Conservation (phyloP, 83 land plant genomes). For the Diphasiastrum complanatum region DNA sequence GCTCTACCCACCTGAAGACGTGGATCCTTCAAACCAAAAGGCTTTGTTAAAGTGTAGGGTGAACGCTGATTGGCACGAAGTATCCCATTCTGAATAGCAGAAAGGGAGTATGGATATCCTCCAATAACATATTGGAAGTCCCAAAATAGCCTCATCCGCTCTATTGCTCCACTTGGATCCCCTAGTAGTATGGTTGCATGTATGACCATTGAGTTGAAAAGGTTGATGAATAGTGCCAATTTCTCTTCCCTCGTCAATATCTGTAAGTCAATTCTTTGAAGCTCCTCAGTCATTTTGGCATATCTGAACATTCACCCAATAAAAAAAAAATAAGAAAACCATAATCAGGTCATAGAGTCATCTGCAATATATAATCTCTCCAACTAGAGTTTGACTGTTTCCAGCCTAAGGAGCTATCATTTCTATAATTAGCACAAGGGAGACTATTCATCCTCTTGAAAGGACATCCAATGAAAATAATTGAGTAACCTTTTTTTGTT, state of each 20-base stretch:
- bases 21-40: slow-evolving; percentile 60
- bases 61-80: slow-evolving; percentile 69
- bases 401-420: too few species aligned
- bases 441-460: too few species aligned
- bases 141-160: slow-evolving; percentile 54
- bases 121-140: slow-evolving; percentile 82
- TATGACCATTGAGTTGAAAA: slow-evolving; percentile 73
- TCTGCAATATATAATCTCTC: background rate
- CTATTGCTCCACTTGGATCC: slow-evolving; percentile 55
- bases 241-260: slow-evolving; percentile 65
- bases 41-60: slow-evolving; percentile 64
- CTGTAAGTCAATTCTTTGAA: slow-evolving; percentile 55
- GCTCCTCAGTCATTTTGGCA: slow-evolving; percentile 58
- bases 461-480: too few species aligned
- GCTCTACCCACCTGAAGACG: slow-evolving; percentile 39
- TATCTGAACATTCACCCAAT: slow-evolving; percentile 41
- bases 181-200: slow-evolving; percentile 65
- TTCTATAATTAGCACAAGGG: too few species aligned
- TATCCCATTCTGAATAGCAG: slow-evolving; percentile 76
- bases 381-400: too few species aligned
- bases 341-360: background rate
- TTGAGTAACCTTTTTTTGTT: too few species aligned
- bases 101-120: slow-evolving; percentile 67
- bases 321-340: background rate
- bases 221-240: slow-evolving; percentile 72